Evolutionary conservation across 352 stramenopile genomes (phyloP), one percentile per base, ranked within the genome.

Genomic region (Discostella stelligera): DNA sequence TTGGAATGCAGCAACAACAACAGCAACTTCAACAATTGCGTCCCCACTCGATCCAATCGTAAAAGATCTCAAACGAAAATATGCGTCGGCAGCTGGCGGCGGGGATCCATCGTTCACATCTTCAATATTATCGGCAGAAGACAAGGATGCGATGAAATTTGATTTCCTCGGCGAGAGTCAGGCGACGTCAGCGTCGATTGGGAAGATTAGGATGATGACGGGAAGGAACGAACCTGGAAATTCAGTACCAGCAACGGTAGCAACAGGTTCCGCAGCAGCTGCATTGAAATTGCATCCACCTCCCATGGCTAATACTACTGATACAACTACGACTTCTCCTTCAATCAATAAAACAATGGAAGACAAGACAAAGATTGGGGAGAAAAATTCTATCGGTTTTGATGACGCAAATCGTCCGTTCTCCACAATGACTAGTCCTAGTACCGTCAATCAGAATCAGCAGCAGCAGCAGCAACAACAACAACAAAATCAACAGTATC

Each of bases 21-120:
- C 52, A 27, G 0, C 8, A 27, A 9, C 50, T 3, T 58, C 18
- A 10, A 13, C 50, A 27, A 27, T 13, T 2, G n/a, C 13, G 21
- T 78, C 75, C 0, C 75, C 75, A 6, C 59, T 83, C 37, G 76
- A 84, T 64, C 76, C 69, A 13, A 14, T 84, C 16, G 63, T 84
- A 21, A 64, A 70, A 32, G 52, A 77, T 63, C 66, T 84, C 0
- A 79, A 74, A 44, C 53, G 72, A 32, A 50, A 75, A 39, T 69
- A 84, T 58, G 70, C 76, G 2, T 65, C 70, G 10, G 69, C 48
- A 6, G 68, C 75, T n/a, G 75, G 75, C 5, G 75, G 75, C 5
- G 27, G 27, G 27, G 27, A 5, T 32, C 27, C 27, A 32, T 32
- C 5, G 5, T 32, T 32, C 2, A 32, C 27, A 32, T 32, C 27